These are phyloP conservation scores for Suhomyces kunorum DNA, from an alignment of 1,139 yeast species.

Conservation along the genomic window DNA sequence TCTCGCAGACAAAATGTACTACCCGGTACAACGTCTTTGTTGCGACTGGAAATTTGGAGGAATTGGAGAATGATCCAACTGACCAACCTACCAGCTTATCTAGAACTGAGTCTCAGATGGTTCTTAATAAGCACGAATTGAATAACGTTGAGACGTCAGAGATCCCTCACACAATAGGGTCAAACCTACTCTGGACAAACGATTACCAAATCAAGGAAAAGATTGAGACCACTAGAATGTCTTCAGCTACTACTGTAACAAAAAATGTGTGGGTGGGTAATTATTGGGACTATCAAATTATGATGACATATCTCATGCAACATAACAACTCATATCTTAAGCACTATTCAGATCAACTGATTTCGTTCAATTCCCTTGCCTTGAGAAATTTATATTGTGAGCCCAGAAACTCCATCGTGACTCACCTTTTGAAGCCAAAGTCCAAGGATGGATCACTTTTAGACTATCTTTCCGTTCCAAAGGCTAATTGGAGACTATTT, in stretches of 20 bases:
- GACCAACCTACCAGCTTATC: constrained; percentile 4
- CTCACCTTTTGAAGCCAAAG: constrained; percentile 13
- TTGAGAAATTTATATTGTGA: constrained; percentile 48
- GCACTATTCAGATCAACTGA: constrained; percentile 10
- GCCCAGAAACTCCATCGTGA: constrained; percentile 52
- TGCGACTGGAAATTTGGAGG: constrained; percentile 10
- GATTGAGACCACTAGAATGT: constrained; percentile 79
- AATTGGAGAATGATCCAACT: not conserved
- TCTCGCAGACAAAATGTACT: constrained; percentile 17
- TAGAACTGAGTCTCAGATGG: constrained; percentile 8
- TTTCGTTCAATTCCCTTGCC: constrained; percentile 4
- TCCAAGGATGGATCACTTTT: constrained; percentile 7
- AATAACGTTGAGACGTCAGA: not conserved
- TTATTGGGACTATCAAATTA: constrained; percentile 49
- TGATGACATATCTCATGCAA: constrained; percentile 30
- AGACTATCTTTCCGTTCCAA: constrained; percentile 35
- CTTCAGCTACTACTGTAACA: constrained; percentile 66
- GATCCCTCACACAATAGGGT: not conserved
- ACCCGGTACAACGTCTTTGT: constrained; percentile 23
- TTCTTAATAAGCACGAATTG: constrained; percentile 9
- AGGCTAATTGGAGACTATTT: constrained; percentile 42
- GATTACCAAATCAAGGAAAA: constrained; percentile 75
- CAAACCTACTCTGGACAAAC: constrained; percentile 55
- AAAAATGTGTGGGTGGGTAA: constrained; percentile 80
- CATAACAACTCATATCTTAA: constrained; percentile 14